Evolutionary conservation across 371 early-diverging fungal species (phyloP), one percentile per base, ranked within the genome.

Genomic region (Syncephalastrum monosporum): DNA sequence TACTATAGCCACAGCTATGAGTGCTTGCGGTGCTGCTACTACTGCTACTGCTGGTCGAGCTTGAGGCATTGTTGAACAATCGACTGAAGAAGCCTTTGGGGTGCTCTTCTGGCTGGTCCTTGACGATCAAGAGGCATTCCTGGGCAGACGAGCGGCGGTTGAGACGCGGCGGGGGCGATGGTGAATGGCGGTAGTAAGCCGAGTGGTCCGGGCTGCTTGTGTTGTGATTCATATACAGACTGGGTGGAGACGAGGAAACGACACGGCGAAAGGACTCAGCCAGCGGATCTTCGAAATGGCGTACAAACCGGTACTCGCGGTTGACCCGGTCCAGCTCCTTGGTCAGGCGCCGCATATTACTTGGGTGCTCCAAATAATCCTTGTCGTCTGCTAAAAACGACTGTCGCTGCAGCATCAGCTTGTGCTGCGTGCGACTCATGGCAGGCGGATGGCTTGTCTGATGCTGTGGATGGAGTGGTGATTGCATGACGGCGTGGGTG

Each of bases 281-380:
- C 43, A 75, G 54, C 6, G 79, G 79, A 53, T 79, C 71, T 54
- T 74, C 70, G 59, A 64, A 75, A 38, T 72, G 63, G 25, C 67
- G 65, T 17, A 79, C 53, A 47, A 50, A 65, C 45, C 60, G 61
- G 50, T 81, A 77, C 65, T 82, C 83, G 53, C 75, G 66, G 56
- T 81, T 81, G 6, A 82, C 74, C 44, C 79, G 71, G 16, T 78
- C 79, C n/a, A 74, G 42, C 49, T 82, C 82, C 50, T 77, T 80
- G 7, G 79, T 79, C 15, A 80, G 57, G 43, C 72, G 53, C 21
- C 68, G 62, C 74, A 79, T 77, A 55, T 83, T 83, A 2, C 61
- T 58, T 7, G 83, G 83, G 56, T 83, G 79, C 48, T 71, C 69
- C 48, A 81, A 47, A 58, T 72, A 74, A 50, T 76, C 72, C 50